Evolutionary conservation across 2,329 filamentous ascomycete species (phyloP), one percentile per base, ranked within the genome.

Genomic region (Colletotrichum abscissum): DNA sequence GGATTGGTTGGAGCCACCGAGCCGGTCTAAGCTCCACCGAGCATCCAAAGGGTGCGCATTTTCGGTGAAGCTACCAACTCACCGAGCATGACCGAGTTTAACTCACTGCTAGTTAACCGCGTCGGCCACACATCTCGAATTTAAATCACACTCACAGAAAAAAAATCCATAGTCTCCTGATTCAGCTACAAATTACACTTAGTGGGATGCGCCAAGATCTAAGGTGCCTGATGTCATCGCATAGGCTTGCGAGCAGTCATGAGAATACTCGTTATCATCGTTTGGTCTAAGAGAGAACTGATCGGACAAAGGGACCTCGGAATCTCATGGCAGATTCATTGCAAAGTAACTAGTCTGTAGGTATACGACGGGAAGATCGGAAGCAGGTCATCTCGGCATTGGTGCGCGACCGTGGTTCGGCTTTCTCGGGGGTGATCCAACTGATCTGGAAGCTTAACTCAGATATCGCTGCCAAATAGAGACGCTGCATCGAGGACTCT

Each of bases 1-100:
- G 59, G 66, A 72, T 72, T 72, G 69, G 69, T 26, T 72, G n/a
- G 28, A 57, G 38, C n/a, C 30, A 33, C 66, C 28, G 59, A 4
- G 24, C 38, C 28, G 57, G 57, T 35, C 33, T n/a, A 24, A 72
- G 69, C 52, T 69, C 70, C 70, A 69, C 54, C 16, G 24, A 16
- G 19, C 70, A 59, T 69, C 69, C 38, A 63, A 2, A n/a, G n/a
- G 24, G 24, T 24, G 54, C 42, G 16, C 16, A 2, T 46, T 6
- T 26, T 63, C 54, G 54, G 54, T 69, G 52, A 42, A 24, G n/a
- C 3, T 1, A 9, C 12, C 2, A 33, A 35, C 30, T 35, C 54
- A 72, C 54, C 66, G 42, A 35, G 46, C 46, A 8, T 42, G 49
- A 67, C 55, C 42, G 55, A 60, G 4, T 38, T 11, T 8, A 26